Evolutionary conservation across 1,139 yeast species (phyloP).

Genomic region (Geotrichum fermentans): DNA sequence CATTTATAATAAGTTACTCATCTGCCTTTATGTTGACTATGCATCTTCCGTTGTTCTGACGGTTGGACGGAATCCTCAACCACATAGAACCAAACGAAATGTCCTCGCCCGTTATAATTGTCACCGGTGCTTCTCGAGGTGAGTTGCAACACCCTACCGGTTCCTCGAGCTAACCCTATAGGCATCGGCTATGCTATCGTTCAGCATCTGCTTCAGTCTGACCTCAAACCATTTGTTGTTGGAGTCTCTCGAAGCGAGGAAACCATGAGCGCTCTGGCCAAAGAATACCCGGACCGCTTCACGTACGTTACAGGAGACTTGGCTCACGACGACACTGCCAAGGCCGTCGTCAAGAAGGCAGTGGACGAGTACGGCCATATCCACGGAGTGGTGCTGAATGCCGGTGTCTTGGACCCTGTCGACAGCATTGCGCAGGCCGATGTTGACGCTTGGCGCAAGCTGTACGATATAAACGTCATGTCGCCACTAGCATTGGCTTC

Average conservation of each 20-base stretch:
- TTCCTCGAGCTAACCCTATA: constrained; percentile 22
- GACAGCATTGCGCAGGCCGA: constrained; percentile 48
- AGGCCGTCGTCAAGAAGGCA: constrained; percentile 47
- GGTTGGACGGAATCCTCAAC: no score
- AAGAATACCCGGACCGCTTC: constrained; percentile 19
- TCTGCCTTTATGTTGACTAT: no score
- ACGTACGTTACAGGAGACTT: constrained; percentile 58
- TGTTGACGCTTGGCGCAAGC: constrained; percentile 53
- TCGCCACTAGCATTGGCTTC: constrained; percentile 62
- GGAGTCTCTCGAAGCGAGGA: constrained; percentile 67
- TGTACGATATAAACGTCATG: constrained; percentile 75
- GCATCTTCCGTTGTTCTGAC: no score
- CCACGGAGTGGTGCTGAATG: constrained; percentile 74
- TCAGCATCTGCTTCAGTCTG: constrained; percentile 44
- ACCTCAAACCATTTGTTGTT: constrained; percentile 45
- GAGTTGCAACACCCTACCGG: no score
- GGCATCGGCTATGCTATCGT: constrained; percentile 81
- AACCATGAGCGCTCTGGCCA: constrained; percentile 42
- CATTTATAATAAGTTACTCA: no score
- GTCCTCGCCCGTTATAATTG: constrained; percentile 42
- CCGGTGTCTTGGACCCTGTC: constrained; percentile 84
- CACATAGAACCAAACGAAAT: neutral
- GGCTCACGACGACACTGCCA: constrained; percentile 41
- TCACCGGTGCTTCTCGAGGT: constrained; percentile 65
- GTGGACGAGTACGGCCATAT: constrained; percentile 53